Percentiles rank a stretch among this genome's conserved stretches.
Evolutionary conservation across 2,329 filamentous ascomycete species (phyloP).

Genomic region (Ascomycota sp.): DNA sequence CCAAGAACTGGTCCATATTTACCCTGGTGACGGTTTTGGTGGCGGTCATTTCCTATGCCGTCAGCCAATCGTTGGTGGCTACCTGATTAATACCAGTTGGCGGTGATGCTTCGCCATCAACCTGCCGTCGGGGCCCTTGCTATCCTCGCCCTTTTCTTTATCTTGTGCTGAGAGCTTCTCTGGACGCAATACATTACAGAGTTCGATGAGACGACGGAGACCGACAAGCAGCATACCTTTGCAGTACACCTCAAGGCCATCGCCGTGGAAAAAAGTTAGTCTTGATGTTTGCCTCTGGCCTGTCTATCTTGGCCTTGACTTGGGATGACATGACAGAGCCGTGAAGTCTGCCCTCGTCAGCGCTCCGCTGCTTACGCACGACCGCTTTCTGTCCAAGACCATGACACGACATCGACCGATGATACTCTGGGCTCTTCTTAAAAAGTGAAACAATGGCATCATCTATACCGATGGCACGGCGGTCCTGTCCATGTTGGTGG

Average conservation of each 20-base stretch:
- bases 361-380: constrained; percentile 22
- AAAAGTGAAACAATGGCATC: constrained; percentile 37
- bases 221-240: constrained; percentile 14
- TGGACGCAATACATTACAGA: constrained; percentile 27
- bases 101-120: constrained; percentile 47
- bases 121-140: constrained; percentile 30
- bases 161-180: constrained; percentile 38
- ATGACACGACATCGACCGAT: constrained; percentile 38
- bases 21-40: constrained; percentile 38
- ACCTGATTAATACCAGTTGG: constrained; percentile 35
- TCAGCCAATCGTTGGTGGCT: constrained; percentile 42
- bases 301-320: constrained; percentile 32
- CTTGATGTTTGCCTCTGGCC: constrained; percentile 32
- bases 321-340: constrained; percentile 34
- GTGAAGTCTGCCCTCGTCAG: constrained; percentile 28
- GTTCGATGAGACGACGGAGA: constrained; percentile 17
- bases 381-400: constrained; percentile 21
- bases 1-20: constrained; percentile 41
- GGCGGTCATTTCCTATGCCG: too few species aligned
- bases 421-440: constrained; percentile 40
- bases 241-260: constrained; percentile 27
- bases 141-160: constrained; percentile 30
- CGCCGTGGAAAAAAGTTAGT: constrained; percentile 33
- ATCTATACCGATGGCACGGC: constrained; percentile 39
- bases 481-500: constrained; percentile 31